Evolutionary conservation across 805 yeast genomes (phyloP), one percentile per base, ranked within the genome.

Genomic region (Nakazawaea anatomiae): DNA sequence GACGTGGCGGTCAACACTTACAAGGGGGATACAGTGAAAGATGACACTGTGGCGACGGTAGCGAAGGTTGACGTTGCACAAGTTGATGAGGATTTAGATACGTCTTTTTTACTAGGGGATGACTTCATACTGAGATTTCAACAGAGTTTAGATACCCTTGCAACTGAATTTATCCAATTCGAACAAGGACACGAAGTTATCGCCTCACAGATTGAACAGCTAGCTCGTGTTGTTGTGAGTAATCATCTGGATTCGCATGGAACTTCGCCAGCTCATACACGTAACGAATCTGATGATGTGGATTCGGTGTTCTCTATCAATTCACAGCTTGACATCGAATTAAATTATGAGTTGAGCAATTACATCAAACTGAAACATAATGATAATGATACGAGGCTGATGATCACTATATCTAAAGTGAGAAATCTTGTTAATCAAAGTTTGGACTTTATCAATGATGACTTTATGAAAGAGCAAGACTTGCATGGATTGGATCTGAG

Each of bases 291-390:
- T n/a, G 25, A 39, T 39, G 50, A 46, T 36, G 27, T 25, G n/a
- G 11, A 18, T 25, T 44, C 47, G 5, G 35, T 39, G 6, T 38
- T 27, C n/a, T 48, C 52, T 5, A 39, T 48, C 28, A 28, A 39
- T 12, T 44, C 52, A 1, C 38, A 44, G 12, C n/a, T 49, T 5
- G 52, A 40, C 9, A 39, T 49, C 11, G 52, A 49, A 3, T 30
- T 49, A 29, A 44, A 49, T 38, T 29, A 32, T 14, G 27, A 44
- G 28, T 34, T 49, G 27, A 41, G 40, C n/a, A 42, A 39, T 32
- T 39, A 29, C 45, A 45, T 49, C 29, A 49, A 49, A 25, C 12
- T 9, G 14, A 44, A 40, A 18, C 2, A 18, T 18, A 18, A 18
- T 29, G 34, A 44, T 5, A 27, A n/a, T 12, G 27, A 46, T 39